Evolutionary conservation across 768 basidiomycete species (phyloP).

Genomic region (Peribolospora kevripleyi): DNA sequence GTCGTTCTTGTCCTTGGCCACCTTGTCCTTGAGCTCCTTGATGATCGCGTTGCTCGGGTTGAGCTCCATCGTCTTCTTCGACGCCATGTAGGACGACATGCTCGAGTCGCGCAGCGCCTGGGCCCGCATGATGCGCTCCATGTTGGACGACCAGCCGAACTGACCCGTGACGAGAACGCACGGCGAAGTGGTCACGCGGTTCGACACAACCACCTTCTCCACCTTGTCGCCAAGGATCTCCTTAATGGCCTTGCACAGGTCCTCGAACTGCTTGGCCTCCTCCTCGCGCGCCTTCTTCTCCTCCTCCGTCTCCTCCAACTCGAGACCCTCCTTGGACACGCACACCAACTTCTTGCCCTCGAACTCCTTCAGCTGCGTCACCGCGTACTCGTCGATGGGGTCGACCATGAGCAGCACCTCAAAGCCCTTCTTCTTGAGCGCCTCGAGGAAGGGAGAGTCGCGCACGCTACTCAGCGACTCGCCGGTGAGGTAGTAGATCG

Average conservation of each 20-base stretch:
- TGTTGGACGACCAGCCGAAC: constrained; percentile 99
- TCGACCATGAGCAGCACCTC: constrained; percentile 93
- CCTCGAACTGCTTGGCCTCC: constrained; percentile 55
- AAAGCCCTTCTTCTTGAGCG: constrained; percentile 98
- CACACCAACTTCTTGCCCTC: constrained; percentile 92
- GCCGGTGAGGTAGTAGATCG: constrained; percentile 97
- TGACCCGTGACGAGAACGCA: constrained; percentile 71
- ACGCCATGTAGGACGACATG: constrained; percentile 87
- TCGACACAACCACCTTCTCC: constrained; percentile 94
- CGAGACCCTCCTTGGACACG: constrained; percentile 95
- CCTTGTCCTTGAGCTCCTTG: constrained; percentile 87
- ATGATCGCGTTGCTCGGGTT: constrained; percentile 80
- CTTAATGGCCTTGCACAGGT: constrained; percentile 84
- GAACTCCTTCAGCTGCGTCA: constrained; percentile 97
- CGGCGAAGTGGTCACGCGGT: constrained; percentile 83
- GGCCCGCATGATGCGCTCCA: constrained; percentile 94
- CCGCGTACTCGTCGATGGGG: constrained; percentile 85
- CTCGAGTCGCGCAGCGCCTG: constrained; percentile 88
- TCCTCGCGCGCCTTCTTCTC: constrained; percentile 81
- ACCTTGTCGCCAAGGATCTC: constrained; percentile 97
- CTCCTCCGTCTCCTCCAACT: constrained; percentile 95
- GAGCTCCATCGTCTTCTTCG: constrained; percentile 87
- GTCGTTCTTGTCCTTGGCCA: constrained; percentile 90
- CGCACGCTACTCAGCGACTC: constrained; percentile 74
- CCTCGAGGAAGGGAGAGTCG: constrained; percentile 97